Conservation (phyloP, 768 basidiomycete species). For the Termitomyces sp. region DNA sequence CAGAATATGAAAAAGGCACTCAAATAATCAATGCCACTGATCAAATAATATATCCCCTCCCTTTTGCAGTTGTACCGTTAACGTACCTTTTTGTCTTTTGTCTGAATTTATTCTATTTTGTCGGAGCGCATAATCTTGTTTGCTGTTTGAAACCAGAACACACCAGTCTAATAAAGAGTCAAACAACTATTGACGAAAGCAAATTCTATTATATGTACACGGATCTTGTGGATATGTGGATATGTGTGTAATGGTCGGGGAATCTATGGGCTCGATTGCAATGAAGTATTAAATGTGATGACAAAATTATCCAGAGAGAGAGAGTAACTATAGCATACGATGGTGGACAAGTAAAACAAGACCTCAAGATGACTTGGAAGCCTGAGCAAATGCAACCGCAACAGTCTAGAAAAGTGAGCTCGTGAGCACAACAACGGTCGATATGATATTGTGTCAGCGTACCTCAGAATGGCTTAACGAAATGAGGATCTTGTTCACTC, state of each 20-base stretch:
- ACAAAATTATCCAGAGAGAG: conserved; percentile 8
- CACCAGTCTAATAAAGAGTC: not conserved
- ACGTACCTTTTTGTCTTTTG: not conserved
- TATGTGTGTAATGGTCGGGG: conserved; percentile 1
- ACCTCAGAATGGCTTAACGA: conserved; percentile 94
- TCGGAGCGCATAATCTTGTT: not conserved
- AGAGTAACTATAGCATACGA: conserved; percentile 10
- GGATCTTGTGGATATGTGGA: conserved; percentile 1
- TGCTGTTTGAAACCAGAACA: not conserved
- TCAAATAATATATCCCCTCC: not conserved
- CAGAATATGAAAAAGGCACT: conserved; percentile 80
- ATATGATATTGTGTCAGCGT: conserved; percentile 16
- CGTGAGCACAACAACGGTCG: conserved; percentile 8
- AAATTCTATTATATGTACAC: conserved; percentile 13
- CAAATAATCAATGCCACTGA: conserved; percentile 46
- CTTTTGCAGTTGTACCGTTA: not conserved
- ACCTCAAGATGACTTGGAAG: conserved; percentile 32
- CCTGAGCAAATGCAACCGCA: conserved; percentile 86
- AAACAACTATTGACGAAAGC: conserved; percentile 2
- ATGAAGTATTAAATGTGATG: conserved; percentile 5
- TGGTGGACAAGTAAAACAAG: not conserved
- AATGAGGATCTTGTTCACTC: conserved; percentile 69
- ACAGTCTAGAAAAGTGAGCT: conserved; percentile 46
- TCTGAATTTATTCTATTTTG: not conserved
- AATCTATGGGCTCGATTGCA: conserved; percentile 6